Evolutionary conservation across 495 filamentous ascomycete species (phyloP), one percentile per base, ranked within the genome.

Genomic region (Penicillium simplicissimum): DNA sequence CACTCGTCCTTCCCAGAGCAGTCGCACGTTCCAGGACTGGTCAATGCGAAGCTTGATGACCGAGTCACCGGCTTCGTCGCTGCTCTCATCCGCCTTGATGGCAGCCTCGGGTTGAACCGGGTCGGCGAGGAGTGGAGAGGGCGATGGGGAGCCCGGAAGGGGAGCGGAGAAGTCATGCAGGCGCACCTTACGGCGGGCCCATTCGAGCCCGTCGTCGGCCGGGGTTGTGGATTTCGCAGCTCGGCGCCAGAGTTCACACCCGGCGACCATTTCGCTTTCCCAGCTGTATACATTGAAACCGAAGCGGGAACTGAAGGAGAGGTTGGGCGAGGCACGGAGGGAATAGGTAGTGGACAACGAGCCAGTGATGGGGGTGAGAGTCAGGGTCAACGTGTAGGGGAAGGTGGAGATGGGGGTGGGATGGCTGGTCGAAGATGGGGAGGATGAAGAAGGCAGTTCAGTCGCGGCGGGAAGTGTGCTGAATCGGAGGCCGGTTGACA

Each of bases 271-370:
- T 38, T 96, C 93, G 70, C 91, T 96, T 77, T 98, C 95, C 78
- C 97, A 98, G 67, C 90, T 96, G 77, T 97, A 97, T 53, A 97
- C 92, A 70, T 98, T 98, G 73, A 98, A 98, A 63, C 95, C 92
- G 77, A 98, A 94, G 42, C 88, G 85, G 34, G 91, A 92, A 59
- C 92, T 94, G 49, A 98, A 85, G 1, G 92, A 87, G 54, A 95
- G 84, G 59, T 92, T 85, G 13, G 83, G 85, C 21, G 90, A 89
- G 7, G 94, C 95, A 65, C 90, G 87, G 13, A 97, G 88, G 14
- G 95, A 91, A 67, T 98, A 98, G 7, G 88, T 96, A 31, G 91
- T 88, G 45, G 89, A 92, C 54, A 98, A 79, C 59, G 89, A 96
- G 33, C 95, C 95, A 82, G 96, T 97, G 11, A 98, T 80, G 0